phyloP scores from a whole-genome alignment of 176 grass and related monocot genomes.

The Aegilops umbellulata region DNA sequence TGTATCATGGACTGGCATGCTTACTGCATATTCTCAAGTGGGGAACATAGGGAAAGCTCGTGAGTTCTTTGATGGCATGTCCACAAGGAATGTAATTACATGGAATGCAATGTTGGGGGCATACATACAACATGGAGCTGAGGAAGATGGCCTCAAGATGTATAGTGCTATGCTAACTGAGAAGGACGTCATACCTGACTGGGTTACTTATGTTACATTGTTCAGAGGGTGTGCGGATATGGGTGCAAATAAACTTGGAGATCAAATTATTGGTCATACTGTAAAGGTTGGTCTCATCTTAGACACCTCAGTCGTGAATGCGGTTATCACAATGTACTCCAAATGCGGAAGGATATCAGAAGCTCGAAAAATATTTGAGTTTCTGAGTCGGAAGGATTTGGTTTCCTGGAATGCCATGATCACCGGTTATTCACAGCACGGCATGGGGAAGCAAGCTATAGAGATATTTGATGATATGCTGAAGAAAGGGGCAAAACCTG shows the following conservation, averaged over 20 bases:
- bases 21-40: constrained; percentile 81
- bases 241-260: constrained; percentile 73
- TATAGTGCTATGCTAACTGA: constrained; percentile 61
- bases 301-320: constrained; percentile 62
- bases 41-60: constrained; percentile 62
- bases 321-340: constrained; percentile 93
- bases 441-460: constrained; percentile 80
- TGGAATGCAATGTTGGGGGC: constrained; percentile 91
- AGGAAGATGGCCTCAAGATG: constrained; percentile 91
- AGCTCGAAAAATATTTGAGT: constrained; percentile 64
- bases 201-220: constrained; percentile 85
- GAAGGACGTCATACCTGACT: constrained; percentile 68
- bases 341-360: constrained; percentile 86
- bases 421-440: constrained; percentile 92
- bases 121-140: constrained; percentile 76
- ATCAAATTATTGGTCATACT: constrained; percentile 67
- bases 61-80: constrained; percentile 74
- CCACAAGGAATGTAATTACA: constrained; percentile 71
- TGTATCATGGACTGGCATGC: constrained; percentile 98
- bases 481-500: constrained; percentile 54
- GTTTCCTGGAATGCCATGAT: constrained; percentile 99
- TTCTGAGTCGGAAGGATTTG: constrained; percentile 69
- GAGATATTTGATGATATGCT: constrained; percentile 70
- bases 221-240: constrained; percentile 81
- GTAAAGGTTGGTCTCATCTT: constrained; percentile 67